These are phyloP conservation scores for Marasmius sp. DNA, from an alignment of 1,284 basidiomycete genomes.

Conservation along the genomic window DNA sequence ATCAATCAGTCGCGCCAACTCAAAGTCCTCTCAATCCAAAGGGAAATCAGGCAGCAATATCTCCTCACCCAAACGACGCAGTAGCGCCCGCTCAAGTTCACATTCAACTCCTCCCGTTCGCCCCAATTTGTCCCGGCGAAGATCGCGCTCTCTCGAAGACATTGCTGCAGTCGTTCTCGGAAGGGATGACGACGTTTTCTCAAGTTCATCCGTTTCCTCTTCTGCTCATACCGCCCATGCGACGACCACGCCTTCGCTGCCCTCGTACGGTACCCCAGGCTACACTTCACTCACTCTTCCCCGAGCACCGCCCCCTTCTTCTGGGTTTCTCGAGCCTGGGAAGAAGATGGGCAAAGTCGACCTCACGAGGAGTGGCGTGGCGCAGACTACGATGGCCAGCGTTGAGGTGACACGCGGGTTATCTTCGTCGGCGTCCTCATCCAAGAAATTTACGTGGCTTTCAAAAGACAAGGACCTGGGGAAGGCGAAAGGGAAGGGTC, in stretches of 20 bases:
- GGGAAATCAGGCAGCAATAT: not conserved
- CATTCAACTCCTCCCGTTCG: not conserved
- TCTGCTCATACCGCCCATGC: slow-evolving; percentile 22
- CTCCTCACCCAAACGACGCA: not conserved
- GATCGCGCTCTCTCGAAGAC: not conserved
- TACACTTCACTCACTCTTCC: slow-evolving; percentile 76
- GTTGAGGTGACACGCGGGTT: slow-evolving; percentile 63
- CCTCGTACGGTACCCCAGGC: slow-evolving; percentile 57
- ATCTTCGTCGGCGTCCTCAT: not conserved
- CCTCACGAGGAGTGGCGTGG: slow-evolving; percentile 70
- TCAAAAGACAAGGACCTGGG: not conserved
- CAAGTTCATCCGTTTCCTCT: not conserved
- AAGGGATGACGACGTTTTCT: not conserved
- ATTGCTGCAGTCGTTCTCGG: not conserved
- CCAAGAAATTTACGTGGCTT: not conserved
- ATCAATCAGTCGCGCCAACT: not conserved
- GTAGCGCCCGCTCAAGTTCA: slow-evolving; percentile 17
- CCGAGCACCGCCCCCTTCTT: slow-evolving; percentile 47
- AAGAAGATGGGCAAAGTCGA: slow-evolving; percentile 55
- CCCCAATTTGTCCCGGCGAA: not conserved
- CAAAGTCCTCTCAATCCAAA: not conserved
- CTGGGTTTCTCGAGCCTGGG: slow-evolving; percentile 7
- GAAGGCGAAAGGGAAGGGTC: not conserved
- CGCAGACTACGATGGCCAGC: slow-evolving; percentile 84
- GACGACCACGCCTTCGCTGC: slow-evolving; percentile 41